Percentiles rank a stretch among this genome's conserved stretches.
phyloP scores from a whole-genome alignment of 176 grass and related monocot species.

The bread wheat (Triticum aestivum) region IWGSC_CS_RefSeq_v2.1 NC_057799.1:624536352-624536851 shows the following conservation, averaged over 20 bases:
- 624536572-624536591: background rate
- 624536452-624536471: background rate
- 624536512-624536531: background rate
- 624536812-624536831: background rate
- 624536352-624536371: background rate
- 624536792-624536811: background rate
- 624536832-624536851: slow-evolving; percentile 60
- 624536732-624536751: background rate
- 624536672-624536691: background rate
- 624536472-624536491: background rate
- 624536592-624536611: background rate
- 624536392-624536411: background rate
- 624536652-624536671: background rate
- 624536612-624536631: background rate
- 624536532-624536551: background rate
- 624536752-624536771: background rate
- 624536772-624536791: background rate
- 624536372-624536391: background rate
- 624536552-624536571: background rate
- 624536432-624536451: background rate
- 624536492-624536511: background rate
- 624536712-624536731: background rate
- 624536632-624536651: background rate
- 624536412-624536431: background rate
- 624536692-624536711: background rate